These are phyloP conservation scores for Colletotrichum sp. DNA, from an alignment of 2,329 filamentous ascomycete species.

Conservation along the genomic window DNA sequence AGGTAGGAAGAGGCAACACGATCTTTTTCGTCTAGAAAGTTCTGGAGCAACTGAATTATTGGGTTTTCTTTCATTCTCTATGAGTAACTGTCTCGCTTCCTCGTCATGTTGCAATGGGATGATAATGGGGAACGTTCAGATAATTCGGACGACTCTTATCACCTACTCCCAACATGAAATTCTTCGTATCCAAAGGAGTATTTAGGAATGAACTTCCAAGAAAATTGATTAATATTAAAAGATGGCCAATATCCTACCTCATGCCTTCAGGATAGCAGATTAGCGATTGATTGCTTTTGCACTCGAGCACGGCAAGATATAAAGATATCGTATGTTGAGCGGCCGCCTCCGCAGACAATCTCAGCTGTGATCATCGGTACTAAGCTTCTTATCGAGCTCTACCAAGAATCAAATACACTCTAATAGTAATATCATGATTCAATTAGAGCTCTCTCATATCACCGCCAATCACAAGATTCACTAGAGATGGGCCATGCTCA, in stretches of 20 bases:
- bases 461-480: not conserved
- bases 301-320: not conserved
- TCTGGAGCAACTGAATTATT: rapidly evolving
- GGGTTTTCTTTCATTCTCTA: rapidly evolving
- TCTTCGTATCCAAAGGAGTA: not conserved
- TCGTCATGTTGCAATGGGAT: not conserved
- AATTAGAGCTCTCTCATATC: not conserved
- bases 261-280: not conserved
- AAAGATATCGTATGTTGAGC: not conserved
- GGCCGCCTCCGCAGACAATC: not conserved
- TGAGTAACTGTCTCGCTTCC: not conserved
- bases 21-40: rapidly evolving
- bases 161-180: not conserved
- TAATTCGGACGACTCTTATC: not conserved
- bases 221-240: not conserved
- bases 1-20: not conserved
- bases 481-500: not conserved
- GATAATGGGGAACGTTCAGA: not conserved
- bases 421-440: not conserved
- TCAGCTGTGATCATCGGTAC: not conserved
- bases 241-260: not conserved
- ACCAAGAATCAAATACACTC: rapidly evolving
- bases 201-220: not conserved
- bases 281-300: not conserved
- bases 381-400: not conserved